These are phyloP conservation scores for Sclerotinia borealis DNA, from an alignment of 2,329 filamentous ascomycete species.

Conservation along the genomic window DNA sequence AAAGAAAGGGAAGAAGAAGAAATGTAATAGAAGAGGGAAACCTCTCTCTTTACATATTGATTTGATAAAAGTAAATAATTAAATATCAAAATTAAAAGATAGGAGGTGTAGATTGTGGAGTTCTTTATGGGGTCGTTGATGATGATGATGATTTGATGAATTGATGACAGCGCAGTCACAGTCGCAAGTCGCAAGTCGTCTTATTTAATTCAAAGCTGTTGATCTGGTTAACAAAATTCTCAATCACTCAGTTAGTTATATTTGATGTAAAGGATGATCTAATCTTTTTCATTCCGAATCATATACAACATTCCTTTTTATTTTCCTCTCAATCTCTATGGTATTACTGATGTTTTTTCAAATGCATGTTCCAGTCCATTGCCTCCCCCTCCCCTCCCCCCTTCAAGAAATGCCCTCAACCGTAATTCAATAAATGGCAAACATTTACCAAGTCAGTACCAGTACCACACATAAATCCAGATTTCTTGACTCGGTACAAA, in stretches of 20 bases:
- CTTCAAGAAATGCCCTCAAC: background rate
- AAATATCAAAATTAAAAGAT: no score
- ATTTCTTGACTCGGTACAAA: background rate
- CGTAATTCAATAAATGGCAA: background rate
- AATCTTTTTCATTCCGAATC: slow-evolving; percentile 4
- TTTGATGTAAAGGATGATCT: background rate
- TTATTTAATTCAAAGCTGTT: background rate
- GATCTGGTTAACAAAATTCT: background rate
- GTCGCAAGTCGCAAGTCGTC: no score
- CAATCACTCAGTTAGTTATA: background rate
- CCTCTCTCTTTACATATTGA: background rate
- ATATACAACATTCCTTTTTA: background rate
- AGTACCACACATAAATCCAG: slow-evolving; percentile 2
- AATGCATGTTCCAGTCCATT: background rate
- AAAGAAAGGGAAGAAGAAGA: slow-evolving; percentile 1
- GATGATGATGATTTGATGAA: background rate
- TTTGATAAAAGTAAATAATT: background rate
- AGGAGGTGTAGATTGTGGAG: background rate
- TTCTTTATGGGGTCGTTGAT: background rate
- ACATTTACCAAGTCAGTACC: background rate
- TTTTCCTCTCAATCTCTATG: background rate
- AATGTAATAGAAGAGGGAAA: background rate
- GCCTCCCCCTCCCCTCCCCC: background rate
- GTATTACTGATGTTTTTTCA: background rate
- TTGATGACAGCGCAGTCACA: slow-evolving; percentile 3